phyloP scores from a whole-genome alignment of 2,329 filamentous ascomycete genomes.

The Fusarium floridanum region DNA sequence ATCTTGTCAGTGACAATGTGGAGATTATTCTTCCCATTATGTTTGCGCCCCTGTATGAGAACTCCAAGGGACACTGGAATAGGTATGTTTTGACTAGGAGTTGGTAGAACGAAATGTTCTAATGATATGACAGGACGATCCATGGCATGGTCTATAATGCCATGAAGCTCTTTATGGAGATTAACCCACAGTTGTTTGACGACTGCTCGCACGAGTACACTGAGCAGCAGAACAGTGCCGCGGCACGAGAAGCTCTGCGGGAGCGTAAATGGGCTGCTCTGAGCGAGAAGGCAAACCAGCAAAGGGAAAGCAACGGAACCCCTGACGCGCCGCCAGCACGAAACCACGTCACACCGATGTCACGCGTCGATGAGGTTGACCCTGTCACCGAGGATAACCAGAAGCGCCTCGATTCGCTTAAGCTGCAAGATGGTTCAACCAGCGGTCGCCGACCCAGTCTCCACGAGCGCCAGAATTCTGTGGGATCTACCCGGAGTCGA shows the following conservation, averaged over 20 bases:
- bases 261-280: conserved; percentile 92
- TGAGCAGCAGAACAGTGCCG: conserved; percentile 92
- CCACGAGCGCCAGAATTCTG: conserved; percentile 73
- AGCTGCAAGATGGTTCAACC: conserved; percentile 80
- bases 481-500: conserved; percentile 66
- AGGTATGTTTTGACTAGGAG: conserved; percentile 69
- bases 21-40: conserved; percentile 99
- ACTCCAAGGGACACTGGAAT: conserved; percentile 99
- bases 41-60: conserved; percentile 98
- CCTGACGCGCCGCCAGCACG: conserved; percentile 48
- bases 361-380: conserved; percentile 80
- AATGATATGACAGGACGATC: conserved; percentile 78
- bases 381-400: conserved; percentile 84
- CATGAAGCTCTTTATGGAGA: conserved; percentile 99
- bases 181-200: conserved; percentile 97
- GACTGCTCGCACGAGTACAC: conserved; percentile 99
- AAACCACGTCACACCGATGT: conserved; percentile 58
- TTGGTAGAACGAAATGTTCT: not conserved
- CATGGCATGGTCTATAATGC: conserved; percentile 99
- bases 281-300: conserved; percentile 81
- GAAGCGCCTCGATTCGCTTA: conserved; percentile 88
- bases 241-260: conserved; percentile 83
- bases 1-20: conserved; percentile 98
- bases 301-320: conserved; percentile 60
- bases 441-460: conserved; percentile 66